These are phyloP conservation scores for Smallanthus sonchifolius DNA, from an alignment of 129 eudicot genomes.

Conservation along the genomic window DNA sequence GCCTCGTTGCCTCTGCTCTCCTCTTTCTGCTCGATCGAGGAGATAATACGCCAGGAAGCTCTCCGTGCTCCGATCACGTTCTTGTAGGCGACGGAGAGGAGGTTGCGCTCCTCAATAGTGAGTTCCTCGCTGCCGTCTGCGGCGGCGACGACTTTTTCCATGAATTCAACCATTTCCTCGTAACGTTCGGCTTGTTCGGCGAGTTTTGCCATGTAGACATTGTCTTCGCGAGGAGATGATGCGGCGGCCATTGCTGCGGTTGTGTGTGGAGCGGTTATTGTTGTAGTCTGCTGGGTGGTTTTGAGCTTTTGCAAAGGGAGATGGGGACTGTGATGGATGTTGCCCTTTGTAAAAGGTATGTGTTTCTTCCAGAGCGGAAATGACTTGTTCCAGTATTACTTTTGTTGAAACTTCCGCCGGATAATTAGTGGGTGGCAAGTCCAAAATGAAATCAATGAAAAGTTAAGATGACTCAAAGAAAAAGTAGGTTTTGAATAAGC, in stretches of 20 bases:
- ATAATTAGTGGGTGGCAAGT: too few relatives aligned
- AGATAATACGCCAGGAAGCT: conserved; percentile 82
- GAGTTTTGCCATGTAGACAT: conserved; percentile 81
- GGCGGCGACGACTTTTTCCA: conserved; percentile 80
- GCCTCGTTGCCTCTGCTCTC: conserved; percentile 73
- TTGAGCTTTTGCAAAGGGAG: too few relatives aligned
- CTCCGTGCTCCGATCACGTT: conserved; percentile 88
- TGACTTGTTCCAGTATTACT: too few relatives aligned
- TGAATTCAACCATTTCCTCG: conserved; percentile 91
- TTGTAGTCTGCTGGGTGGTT: too few relatives aligned
- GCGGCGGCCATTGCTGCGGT: conserved; percentile 33
- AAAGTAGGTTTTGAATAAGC: too few relatives aligned
- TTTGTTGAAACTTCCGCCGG: too few relatives aligned
- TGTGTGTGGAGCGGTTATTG: conserved; percentile 8
- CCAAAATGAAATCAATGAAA: too few relatives aligned
- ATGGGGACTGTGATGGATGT: too few relatives aligned
- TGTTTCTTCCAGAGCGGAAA: too few relatives aligned
- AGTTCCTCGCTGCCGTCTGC: conserved; percentile 61
- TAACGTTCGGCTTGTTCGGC: conserved; percentile 90
- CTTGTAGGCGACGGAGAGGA: conserved; percentile 83
- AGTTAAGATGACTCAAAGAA: too few relatives aligned
- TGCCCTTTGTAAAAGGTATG: too few relatives aligned
- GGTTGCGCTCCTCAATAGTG: conserved; percentile 83
- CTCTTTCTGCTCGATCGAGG: conserved; percentile 86
- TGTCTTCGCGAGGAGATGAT: conserved; percentile 63